Percentiles rank a stretch among this genome's conserved stretches.
These are phyloP conservation scores for Cercophora sp. DNA, from an alignment of 495 filamentous ascomycete species.

Conservation along the genomic window DNA sequence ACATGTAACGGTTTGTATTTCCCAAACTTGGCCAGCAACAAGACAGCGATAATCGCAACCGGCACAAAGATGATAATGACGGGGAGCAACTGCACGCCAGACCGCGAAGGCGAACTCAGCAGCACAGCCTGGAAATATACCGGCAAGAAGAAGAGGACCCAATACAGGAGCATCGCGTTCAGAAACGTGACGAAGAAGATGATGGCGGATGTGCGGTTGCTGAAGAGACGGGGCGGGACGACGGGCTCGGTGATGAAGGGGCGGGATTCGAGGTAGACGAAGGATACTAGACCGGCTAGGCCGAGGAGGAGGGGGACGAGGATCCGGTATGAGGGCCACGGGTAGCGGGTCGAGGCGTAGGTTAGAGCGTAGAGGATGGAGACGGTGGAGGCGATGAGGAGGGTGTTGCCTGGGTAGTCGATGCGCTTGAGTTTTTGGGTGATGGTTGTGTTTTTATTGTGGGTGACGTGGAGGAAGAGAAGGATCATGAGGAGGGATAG, in stretches of 20 bases:
- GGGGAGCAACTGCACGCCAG: conserved; percentile 40
- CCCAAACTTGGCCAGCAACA: conserved; percentile 39
- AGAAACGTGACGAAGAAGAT: conserved; percentile 26
- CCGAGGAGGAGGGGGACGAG: conserved; percentile 23
- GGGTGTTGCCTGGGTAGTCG: conserved; percentile 27
- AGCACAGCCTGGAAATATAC: conserved; percentile 48
- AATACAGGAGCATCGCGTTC: conserved; percentile 25
- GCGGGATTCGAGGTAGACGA: conserved; percentile 22
- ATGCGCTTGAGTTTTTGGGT: conserved; percentile 21
- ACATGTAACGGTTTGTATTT: conserved; percentile 44
- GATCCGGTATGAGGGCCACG: conserved; percentile 28
- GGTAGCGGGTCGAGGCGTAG: conserved; percentile 11
- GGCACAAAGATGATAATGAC: conserved; percentile 30
- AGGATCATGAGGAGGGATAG: conserved; percentile 23
- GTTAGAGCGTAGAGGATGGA: conserved; percentile 23
- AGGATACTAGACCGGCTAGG: conserved; percentile 17
- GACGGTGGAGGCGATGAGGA: conserved; percentile 25
- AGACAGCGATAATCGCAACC: conserved; percentile 25
- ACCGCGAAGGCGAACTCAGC: conserved; percentile 22
- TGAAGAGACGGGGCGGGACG: conserved; percentile 28
- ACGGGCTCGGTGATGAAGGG: conserved; percentile 25
- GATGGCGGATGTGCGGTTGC: conserved; percentile 28
- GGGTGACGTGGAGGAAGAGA: conserved; percentile 29
- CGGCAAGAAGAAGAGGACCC: conserved; percentile 43
- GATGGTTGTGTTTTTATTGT: conserved; percentile 13